Conservation (phyloP, 2,329 filamentous ascomycete species). For the Phoma sp. region DNA sequence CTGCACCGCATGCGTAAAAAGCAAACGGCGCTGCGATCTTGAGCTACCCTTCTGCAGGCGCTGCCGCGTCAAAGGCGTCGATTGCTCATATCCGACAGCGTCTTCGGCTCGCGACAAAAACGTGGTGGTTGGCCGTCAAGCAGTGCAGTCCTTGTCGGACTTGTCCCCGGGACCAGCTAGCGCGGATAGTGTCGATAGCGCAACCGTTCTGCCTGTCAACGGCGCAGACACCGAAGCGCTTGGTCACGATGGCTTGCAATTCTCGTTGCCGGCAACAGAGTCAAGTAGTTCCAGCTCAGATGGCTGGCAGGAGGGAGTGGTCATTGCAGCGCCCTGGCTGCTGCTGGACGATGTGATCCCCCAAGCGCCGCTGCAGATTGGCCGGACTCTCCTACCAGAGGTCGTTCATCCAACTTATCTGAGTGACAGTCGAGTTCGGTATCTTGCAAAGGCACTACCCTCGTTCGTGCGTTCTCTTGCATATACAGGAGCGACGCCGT, state of each 20-base stretch:
- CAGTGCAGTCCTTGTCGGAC: constrained; percentile 12
- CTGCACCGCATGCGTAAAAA: constrained; percentile 37
- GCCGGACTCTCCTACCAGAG: not conserved
- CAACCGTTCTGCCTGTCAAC: constrained; percentile 9
- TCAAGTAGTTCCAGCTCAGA: constrained; percentile 22
- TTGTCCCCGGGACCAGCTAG: constrained; percentile 12
- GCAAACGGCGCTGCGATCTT: constrained; percentile 40
- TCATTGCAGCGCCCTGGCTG: not conserved
- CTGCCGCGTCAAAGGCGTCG: constrained; percentile 34
- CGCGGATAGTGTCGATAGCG: not conserved
- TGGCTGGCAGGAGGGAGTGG: constrained; percentile 15
- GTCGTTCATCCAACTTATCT: constrained; percentile 20
- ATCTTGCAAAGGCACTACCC: constrained; percentile 21
- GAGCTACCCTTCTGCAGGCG: constrained; percentile 38
- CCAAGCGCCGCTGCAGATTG: not conserved
- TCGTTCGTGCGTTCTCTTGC: constrained; percentile 30
- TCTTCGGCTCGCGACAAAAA: constrained; percentile 30
- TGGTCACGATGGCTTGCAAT: not conserved
- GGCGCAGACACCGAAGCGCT: constrained; percentile 7
- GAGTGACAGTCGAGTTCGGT: constrained; percentile 21
- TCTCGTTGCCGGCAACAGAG: constrained; percentile 8
- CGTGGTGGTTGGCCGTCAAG: constrained; percentile 31
- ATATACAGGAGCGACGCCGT: constrained; percentile 29
- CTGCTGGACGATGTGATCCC: not conserved
- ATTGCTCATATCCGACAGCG: constrained; percentile 32